phyloP scores from a whole-genome alignment of 2,329 filamentous ascomycete species.

The Aspergillus sp. region DNA sequence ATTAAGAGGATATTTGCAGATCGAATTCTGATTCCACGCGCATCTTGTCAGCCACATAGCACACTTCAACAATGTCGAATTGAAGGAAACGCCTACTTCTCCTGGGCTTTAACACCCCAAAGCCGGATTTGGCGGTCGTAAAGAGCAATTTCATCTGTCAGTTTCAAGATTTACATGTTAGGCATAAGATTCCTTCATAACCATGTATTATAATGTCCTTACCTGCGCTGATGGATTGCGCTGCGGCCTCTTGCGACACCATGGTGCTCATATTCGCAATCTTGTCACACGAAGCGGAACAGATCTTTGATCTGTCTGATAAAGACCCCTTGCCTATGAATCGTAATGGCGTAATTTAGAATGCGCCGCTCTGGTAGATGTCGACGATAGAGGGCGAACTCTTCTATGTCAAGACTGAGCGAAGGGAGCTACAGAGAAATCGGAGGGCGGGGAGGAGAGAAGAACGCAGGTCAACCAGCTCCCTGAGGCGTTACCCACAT shows the following conservation, averaged over 20 bases:
- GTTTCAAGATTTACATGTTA: not conserved
- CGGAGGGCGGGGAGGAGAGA: too few species aligned
- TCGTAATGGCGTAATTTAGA: too few species aligned
- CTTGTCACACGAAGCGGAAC: not conserved
- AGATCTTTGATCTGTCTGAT: too few species aligned
- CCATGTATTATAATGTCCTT: constrained; percentile 4
- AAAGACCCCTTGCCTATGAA: too few species aligned
- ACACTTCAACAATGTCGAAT: not conserved
- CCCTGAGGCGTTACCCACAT: too few species aligned
- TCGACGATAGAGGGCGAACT: too few species aligned
- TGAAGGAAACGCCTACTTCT: constrained; percentile 48
- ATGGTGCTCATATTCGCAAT: constrained; percentile 9
- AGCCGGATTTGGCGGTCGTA: constrained; percentile 97
- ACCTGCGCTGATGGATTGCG: constrained; percentile 31
- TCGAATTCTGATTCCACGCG: constrained; percentile 60
- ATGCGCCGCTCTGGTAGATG: too few species aligned
- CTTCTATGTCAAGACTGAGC: too few species aligned
- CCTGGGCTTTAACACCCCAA: constrained; percentile 93
- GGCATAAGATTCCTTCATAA: not conserved
- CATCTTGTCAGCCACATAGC: constrained; percentile 1
- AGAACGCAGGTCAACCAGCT: too few species aligned
- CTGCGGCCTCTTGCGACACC: constrained; percentile 16
- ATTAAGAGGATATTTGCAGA: constrained; percentile 86
- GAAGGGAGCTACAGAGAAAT: too few species aligned
- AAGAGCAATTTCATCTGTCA: constrained; percentile 83